These are phyloP conservation scores for Calonectria multiphialidica DNA, from an alignment of 2,329 filamentous ascomycete species.

Conservation along the genomic window DNA sequence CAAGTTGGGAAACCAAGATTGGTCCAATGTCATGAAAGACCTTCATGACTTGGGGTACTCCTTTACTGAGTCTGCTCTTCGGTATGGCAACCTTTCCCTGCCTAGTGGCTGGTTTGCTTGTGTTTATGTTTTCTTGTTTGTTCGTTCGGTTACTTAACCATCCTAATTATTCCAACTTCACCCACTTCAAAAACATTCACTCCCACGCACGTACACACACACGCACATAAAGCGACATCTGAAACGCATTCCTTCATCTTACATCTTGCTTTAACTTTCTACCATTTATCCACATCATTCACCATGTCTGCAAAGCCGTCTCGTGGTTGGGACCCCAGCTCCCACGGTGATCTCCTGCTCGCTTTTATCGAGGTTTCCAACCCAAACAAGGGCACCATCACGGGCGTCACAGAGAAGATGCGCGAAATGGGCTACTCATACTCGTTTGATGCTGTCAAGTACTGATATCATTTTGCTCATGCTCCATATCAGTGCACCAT, in stretches of 20 bases:
- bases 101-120: neutral
- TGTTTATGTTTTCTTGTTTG: neutral
- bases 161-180: constrained; percentile 10
- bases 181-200: neutral
- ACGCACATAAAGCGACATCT: neutral
- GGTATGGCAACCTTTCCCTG: constrained; percentile 46
- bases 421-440: constrained; percentile 52
- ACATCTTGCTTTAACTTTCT: neutral
- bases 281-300: neutral
- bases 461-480: constrained; percentile 29
- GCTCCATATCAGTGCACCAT: constrained; percentile 3
- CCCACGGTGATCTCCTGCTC: constrained; percentile 55
- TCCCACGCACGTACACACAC: constrained; percentile 11
- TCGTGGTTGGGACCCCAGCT: constrained; percentile 50
- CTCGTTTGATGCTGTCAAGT: constrained; percentile 56
- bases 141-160: constrained; percentile 13
- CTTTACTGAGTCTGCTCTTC: constrained; percentile 55
- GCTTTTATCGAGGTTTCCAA: constrained; percentile 51
- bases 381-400: constrained; percentile 49
- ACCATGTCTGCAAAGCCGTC: constrained; percentile 38
- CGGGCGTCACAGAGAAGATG: constrained; percentile 47
- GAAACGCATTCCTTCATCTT: neutral
- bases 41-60: constrained; percentile 53
- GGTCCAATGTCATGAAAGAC: constrained; percentile 51
- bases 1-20: constrained; percentile 48